Percentiles rank a stretch among this genome's conserved stretches.
These are phyloP conservation scores for Theobroma cacao DNA, from an alignment of 345 rosid species.

Conservation along the genomic window DNA sequence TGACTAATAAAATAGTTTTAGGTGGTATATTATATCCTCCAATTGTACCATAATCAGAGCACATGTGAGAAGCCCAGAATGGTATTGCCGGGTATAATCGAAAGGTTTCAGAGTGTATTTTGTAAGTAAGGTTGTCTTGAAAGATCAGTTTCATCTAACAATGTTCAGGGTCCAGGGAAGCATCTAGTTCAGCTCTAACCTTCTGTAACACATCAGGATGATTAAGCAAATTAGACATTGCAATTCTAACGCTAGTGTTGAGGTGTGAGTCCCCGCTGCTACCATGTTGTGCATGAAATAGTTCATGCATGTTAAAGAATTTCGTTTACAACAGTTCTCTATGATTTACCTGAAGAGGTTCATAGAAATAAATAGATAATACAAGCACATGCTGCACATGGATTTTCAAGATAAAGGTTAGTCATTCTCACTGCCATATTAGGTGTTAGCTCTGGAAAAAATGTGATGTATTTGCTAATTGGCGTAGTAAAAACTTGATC, in stretches of 20 bases:
- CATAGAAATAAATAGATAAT: not conserved
- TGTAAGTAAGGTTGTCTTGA: conserved; percentile 28
- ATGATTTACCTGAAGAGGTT: too few relatives aligned
- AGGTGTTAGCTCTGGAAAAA: conserved; percentile 32
- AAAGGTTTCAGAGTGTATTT: conserved; percentile 38
- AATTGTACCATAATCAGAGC: conserved; percentile 38
- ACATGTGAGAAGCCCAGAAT: conserved; percentile 35
- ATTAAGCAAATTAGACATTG: conserved; percentile 44
- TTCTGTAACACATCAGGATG: conserved; percentile 26
- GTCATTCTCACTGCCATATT: conserved; percentile 38
- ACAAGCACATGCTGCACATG: too few relatives aligned
- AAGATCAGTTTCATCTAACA: conserved; percentile 30
- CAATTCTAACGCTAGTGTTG: conserved; percentile 60
- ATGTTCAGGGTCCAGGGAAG: conserved; percentile 2
- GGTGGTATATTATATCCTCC: conserved; percentile 42
- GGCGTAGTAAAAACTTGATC: conserved; percentile 32
- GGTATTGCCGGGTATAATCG: conserved; percentile 42
- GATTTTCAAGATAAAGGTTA: too few relatives aligned
- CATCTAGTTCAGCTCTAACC: conserved; percentile 20
- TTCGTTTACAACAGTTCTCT: not conserved
- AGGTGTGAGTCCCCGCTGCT: conserved; percentile 48
- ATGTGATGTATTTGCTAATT: conserved; percentile 25
- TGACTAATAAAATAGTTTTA: conserved; percentile 33
- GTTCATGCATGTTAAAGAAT: not conserved
- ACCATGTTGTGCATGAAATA: conserved; percentile 25